Evolutionary conservation across 257 asterid genomes (phyloP).

Genomic region (Fraxinus quadrangulata): DNA sequence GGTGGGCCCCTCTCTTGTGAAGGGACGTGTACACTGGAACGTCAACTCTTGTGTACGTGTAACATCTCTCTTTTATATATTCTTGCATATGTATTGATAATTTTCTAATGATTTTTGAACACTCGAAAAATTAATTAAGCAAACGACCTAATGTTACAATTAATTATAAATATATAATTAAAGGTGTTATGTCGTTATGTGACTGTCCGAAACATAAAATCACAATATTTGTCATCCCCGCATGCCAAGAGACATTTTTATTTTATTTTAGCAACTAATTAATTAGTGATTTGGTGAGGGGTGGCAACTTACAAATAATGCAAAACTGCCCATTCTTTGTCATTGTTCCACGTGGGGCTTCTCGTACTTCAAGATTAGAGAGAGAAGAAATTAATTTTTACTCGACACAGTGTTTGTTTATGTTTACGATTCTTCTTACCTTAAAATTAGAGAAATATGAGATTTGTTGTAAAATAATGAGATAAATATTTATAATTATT

Average conservation of each 20-base stretch:
- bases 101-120: background rate
- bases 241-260: slow-evolving; percentile 13
- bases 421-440: too few species aligned
- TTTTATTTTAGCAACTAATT: slow-evolving; percentile 2
- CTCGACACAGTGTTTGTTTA: background rate
- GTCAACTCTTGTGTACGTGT: too few species aligned
- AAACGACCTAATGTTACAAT: too few species aligned
- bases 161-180: slow-evolving; percentile 1
- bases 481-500: too few species aligned
- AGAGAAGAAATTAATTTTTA: background rate
- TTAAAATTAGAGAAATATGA: background rate
- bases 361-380: background rate
- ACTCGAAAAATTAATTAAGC: background rate
- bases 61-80: too few species aligned
- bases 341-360: slow-evolving; percentile 20
- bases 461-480: too few species aligned
- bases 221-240: background rate
- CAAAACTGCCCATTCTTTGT: slow-evolving; percentile 10
- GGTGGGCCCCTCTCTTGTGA: too few species aligned
- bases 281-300: slow-evolving; percentile 18
- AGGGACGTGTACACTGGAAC: too few species aligned
- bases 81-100: background rate
- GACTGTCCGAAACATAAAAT: slow-evolving; percentile 26
- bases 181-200: slow-evolving; percentile 45
- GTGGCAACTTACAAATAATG: slow-evolving; percentile 20